phyloP scores from a whole-genome alignment of 345 rosid genomes.

The Murraya koenigii region DNA sequence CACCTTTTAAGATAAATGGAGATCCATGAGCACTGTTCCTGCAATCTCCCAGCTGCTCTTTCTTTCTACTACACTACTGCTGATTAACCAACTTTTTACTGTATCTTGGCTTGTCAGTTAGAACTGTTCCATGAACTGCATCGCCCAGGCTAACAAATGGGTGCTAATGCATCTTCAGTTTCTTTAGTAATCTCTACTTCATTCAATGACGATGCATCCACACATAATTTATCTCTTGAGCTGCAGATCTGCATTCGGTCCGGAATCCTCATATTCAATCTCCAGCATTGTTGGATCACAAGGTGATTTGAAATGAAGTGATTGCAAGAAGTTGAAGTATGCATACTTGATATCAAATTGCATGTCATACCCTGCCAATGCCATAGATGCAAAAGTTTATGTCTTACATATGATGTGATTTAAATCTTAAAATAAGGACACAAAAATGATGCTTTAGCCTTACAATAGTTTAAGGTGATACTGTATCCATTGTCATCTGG shows the following conservation, averaged over 20 bases:
- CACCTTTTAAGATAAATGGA: not conserved
- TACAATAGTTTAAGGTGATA: slow-evolving; percentile 85
- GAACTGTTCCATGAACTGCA: not conserved
- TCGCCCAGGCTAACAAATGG: not conserved
- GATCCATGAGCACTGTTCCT: not conserved
- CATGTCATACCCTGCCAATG: slow-evolving; percentile 84
- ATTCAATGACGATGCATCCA: not conserved
- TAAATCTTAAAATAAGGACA: not conserved
- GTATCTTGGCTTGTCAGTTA: not conserved
- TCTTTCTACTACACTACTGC: not conserved
- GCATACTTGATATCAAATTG: slow-evolving; percentile 88
- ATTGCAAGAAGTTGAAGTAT: slow-evolving; percentile 79
- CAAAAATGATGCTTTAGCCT: slow-evolving; percentile 13
- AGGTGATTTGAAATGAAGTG: slow-evolving; percentile 35
- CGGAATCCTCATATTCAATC: slow-evolving; percentile 22
- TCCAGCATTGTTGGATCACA: slow-evolving; percentile 16
- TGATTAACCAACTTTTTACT: not conserved
- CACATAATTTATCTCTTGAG: not conserved
- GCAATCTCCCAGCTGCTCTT: not conserved
- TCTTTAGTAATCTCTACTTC: not conserved
- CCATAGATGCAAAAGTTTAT: not conserved
- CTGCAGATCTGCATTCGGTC: slow-evolving; percentile 1
- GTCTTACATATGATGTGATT: slow-evolving; percentile 1
- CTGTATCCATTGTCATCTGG: slow-evolving; percentile 68
- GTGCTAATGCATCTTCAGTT: not conserved